Conservation (phyloP, 352 stramenopile genomes). For the Globisporangium rhizosaccharum region DNA sequence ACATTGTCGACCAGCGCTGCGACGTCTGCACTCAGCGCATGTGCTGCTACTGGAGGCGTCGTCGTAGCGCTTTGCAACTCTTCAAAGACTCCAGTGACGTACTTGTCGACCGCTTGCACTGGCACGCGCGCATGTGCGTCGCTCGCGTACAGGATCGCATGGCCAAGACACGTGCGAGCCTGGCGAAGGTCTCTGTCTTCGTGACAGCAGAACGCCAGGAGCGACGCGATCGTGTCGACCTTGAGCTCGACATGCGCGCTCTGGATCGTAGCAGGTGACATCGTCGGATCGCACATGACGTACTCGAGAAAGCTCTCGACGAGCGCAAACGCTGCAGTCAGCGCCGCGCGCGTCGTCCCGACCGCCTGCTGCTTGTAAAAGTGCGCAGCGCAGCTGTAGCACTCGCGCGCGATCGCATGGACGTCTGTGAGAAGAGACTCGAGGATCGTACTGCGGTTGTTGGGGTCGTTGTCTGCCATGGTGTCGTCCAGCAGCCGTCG, state of each 20-base stretch:
- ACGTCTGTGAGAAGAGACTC: conserved; percentile 42
- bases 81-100: conserved; percentile 36
- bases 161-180: conserved; percentile 33
- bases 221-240: conserved; percentile 46
- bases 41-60: not conserved
- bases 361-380: conserved; percentile 49
- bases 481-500: conserved; percentile 33
- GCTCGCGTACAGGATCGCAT: conserved; percentile 50
- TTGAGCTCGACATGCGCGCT: conserved; percentile 46
- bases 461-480: conserved; percentile 20
- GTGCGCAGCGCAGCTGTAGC: conserved; percentile 41
- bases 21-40: conserved; percentile 15
- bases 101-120: conserved; percentile 38
- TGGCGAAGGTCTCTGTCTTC: conserved; percentile 24
- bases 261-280: conserved; percentile 23
- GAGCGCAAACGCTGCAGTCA: conserved; percentile 44
- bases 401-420: conserved; percentile 56
- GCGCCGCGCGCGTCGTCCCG: conserved; percentile 28
- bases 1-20: conserved; percentile 32
- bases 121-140: conserved; percentile 21
- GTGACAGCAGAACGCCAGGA: conserved; percentile 52
- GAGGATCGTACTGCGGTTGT: conserved; percentile 16
- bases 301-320: conserved; percentile 57
- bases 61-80: conserved; percentile 17
- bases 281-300: conserved; percentile 40